Evolutionary conservation across 768 basidiomycete genomes (phyloP), one percentile per base, ranked within the genome.

Genomic region (Podaxis mareebaensis): DNA sequence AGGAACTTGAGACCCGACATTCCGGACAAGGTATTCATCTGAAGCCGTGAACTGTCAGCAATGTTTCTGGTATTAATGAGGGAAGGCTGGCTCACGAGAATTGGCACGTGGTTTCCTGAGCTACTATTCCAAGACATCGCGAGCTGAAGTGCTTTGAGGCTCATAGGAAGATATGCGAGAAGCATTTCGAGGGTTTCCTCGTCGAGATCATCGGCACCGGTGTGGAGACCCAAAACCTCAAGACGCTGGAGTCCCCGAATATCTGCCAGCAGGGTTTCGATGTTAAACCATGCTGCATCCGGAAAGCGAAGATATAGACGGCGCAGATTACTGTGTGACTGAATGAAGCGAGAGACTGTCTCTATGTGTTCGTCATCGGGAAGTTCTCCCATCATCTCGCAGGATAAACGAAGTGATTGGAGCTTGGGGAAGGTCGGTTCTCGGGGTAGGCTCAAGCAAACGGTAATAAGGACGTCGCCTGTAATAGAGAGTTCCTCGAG

Each of bases 181-280:
- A 79, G 63, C 20, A 60, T 46, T 11, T 65, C 53, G 4, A 76
- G 67, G n/a, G 68, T 71, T 5, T 67, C 61, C 28, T 71, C 68
- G 24, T 67, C 48, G 30, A 78, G 69, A 51, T 56, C 48, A 30
- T 71, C 69, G 3, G 55, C 38, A 0, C 79, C 79, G 13, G 77
- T 74, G 63, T 79, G 76, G n/a, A 81, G 61, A 15, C 79, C 78
- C 5, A 79, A 67, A 26, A 77, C 77, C 42, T 77, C 74, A 22
- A 81, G 68, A 3, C 55, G 59, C 15, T 64, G 65, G 17, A 81
- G 67, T 11, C 69, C 66, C 39, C 63, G 61, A 13, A 78, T 68
- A 15, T 70, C 65, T 7, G 58, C 66, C 17, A 75, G 69, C 11
- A 81, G 49, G 5, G 65, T 53, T 13, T 62, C 60, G 6, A 69